Evolutionary conservation across 495 filamentous ascomycete genomes (phyloP).

Genomic region (Penicillium daleae): DNA sequence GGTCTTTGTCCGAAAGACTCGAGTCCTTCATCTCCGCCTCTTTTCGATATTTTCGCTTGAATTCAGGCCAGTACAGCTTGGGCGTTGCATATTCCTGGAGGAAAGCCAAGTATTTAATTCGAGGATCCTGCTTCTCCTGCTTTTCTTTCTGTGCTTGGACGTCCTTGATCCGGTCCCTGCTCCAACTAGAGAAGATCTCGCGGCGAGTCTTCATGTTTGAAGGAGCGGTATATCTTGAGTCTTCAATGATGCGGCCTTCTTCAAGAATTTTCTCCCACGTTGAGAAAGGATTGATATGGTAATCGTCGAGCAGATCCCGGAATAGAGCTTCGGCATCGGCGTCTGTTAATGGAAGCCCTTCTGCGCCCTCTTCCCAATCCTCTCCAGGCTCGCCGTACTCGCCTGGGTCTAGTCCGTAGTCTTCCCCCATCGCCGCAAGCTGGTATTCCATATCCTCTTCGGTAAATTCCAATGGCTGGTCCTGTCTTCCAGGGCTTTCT

Average conservation of each 20-base stretch:
- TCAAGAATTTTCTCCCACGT: constrained; percentile 88
- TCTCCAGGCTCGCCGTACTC: constrained; percentile 71
- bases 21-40: constrained; percentile 79
- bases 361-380: constrained; percentile 72
- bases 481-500: constrained; percentile 55
- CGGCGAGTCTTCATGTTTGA: constrained; percentile 78
- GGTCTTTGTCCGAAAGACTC: constrained; percentile 79
- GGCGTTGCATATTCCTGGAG: constrained; percentile 79
- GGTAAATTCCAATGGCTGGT: constrained; percentile 80
- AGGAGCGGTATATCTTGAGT: constrained; percentile 82
- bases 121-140: constrained; percentile 82
- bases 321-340: constrained; percentile 74
- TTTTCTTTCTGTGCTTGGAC: constrained; percentile 73
- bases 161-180: constrained; percentile 67
- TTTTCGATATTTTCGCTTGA: constrained; percentile 85
- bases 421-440: constrained; percentile 81
- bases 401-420: constrained; percentile 70
- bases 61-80: constrained; percentile 96
- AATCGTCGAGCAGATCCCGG: constrained; percentile 83
- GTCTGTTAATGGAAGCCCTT: constrained; percentile 67
- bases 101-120: constrained; percentile 81
- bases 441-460: constrained; percentile 96
- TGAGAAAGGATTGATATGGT: constrained; percentile 81
- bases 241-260: constrained; percentile 80
- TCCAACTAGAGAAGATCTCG: constrained; percentile 84